Conservation (phyloP, 1,284 basidiomycete genomes). For the Termitomyces sp. region DNA sequence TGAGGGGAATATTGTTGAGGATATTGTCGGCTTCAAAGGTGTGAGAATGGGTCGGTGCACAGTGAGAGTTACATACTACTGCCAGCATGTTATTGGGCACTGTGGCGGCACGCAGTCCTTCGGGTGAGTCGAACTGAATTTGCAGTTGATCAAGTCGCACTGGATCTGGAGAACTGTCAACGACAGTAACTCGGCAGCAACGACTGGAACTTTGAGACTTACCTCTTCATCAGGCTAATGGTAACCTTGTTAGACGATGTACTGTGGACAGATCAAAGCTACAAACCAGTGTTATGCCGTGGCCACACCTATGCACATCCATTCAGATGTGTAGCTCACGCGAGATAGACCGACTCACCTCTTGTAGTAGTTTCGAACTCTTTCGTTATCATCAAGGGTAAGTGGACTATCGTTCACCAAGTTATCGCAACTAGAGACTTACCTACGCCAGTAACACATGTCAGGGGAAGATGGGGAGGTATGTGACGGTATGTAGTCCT, state of each 20-base stretch:
- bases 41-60: constrained; percentile 18
- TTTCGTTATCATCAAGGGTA: constrained; percentile 17
- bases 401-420: constrained; percentile 6
- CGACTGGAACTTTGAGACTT: constrained; percentile 1
- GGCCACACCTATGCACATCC: constrained; percentile 46
- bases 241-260: constrained; percentile 7
- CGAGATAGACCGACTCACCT: constrained; percentile 28
- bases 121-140: constrained; percentile 61
- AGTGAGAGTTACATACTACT: constrained; percentile 51
- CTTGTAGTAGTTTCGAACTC: constrained; percentile 49
- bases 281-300: constrained; percentile 51
- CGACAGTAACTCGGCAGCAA: background rate
- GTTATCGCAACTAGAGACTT: constrained; percentile 21
- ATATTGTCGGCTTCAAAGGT: constrained; percentile 48
- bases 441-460: constrained; percentile 46
- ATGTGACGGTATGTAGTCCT: background rate
- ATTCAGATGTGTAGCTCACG: constrained; percentile 5
- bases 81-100: constrained; percentile 62
- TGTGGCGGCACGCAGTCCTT: constrained; percentile 42
- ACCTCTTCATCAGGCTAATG: constrained; percentile 62
- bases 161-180: constrained; percentile 44
- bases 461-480: constrained; percentile 16
- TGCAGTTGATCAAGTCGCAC: constrained; percentile 56
- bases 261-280: background rate
- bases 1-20: constrained; percentile 64